phyloP scores from a whole-genome alignment of 306 rosid genomes.

The Castanopsis chinensis region DNA sequence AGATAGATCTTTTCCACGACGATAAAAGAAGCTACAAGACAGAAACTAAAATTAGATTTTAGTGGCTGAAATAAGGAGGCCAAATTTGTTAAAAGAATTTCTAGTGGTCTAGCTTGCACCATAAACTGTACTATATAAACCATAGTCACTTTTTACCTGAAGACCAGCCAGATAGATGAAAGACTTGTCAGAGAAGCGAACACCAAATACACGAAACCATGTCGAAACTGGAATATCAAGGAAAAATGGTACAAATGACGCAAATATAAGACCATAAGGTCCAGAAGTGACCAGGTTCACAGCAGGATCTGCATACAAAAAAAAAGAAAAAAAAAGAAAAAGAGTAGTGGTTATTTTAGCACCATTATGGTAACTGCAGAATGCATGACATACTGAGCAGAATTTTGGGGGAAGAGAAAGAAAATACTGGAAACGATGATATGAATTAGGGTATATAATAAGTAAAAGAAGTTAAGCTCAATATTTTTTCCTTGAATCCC shows the following conservation, averaged over 20 bases:
- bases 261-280: constrained; percentile 97
- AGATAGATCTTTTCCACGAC: constrained; percentile 85
- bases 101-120: not conserved
- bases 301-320: constrained; percentile 65
- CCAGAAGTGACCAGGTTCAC: constrained; percentile 74
- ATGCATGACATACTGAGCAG: not conserved
- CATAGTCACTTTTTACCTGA: constrained; percentile 55
- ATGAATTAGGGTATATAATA: not conserved
- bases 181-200: constrained; percentile 85
- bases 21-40: constrained; percentile 84
- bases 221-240: constrained; percentile 97
- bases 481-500: not conserved
- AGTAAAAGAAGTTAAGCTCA: not conserved
- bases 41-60: constrained; percentile 24
- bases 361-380: not conserved
- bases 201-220: constrained; percentile 67
- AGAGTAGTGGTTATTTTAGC: not conserved
- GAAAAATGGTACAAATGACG: constrained; percentile 93
- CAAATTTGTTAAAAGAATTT: not conserved
- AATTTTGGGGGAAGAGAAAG: not conserved
- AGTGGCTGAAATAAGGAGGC: constrained; percentile 9
- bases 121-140: constrained; percentile 2
- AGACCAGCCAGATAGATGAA: constrained; percentile 95
- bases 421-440: not conserved
- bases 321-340: not conserved